These are phyloP conservation scores for Talaromyces sp. DNA, from an alignment of 2,329 filamentous ascomycete genomes.

Conservation along the genomic window DNA sequence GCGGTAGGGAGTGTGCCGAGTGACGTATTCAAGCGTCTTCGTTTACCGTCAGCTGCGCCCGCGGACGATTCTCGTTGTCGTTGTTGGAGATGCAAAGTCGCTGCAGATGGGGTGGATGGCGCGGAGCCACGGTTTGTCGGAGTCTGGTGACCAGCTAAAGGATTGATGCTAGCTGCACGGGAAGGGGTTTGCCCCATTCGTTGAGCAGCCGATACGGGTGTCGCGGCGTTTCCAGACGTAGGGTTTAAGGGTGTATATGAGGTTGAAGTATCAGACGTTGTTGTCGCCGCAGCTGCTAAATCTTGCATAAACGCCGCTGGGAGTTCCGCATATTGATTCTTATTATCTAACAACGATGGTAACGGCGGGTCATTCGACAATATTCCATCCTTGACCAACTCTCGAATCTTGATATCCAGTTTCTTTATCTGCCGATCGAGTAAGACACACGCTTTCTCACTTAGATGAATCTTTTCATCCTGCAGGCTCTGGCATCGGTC, in stretches of 20 bases:
- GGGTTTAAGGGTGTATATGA: conserved; percentile 50
- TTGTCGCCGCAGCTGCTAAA: conserved; percentile 22
- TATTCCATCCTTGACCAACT: conserved; percentile 57
- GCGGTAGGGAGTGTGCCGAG: conserved; percentile 54
- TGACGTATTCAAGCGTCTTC: conserved; percentile 54
- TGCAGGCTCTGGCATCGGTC: conserved; percentile 58
- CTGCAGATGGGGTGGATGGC: conserved; percentile 43
- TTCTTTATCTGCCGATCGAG: conserved; percentile 63
- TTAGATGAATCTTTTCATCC: conserved; percentile 60
- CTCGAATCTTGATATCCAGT: conserved; percentile 60
- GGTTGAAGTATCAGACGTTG: conserved; percentile 37
- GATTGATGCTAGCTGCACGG: conserved; percentile 34
- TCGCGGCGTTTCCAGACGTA: conserved; percentile 54
- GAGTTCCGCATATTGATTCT: conserved; percentile 41
- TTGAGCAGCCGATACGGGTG: conserved; percentile 52
- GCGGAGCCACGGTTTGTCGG: conserved; percentile 40
- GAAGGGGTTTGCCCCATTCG: conserved; percentile 42
- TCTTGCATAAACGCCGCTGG: conserved; percentile 52
- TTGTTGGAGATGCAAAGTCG: conserved; percentile 42
- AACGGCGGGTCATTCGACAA: conserved; percentile 58
- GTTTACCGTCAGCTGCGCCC: conserved; percentile 55
- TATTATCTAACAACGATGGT: conserved; percentile 56
- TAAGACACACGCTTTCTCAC: conserved; percentile 58
- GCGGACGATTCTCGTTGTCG: conserved; percentile 55
- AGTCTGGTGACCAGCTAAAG: conserved; percentile 39